Percentiles rank a stretch among this genome's conserved stretches.
These are phyloP conservation scores for Porodaedalea pini DNA, from an alignment of 1,284 basidiomycete genomes.

Conservation along the genomic window DNA sequence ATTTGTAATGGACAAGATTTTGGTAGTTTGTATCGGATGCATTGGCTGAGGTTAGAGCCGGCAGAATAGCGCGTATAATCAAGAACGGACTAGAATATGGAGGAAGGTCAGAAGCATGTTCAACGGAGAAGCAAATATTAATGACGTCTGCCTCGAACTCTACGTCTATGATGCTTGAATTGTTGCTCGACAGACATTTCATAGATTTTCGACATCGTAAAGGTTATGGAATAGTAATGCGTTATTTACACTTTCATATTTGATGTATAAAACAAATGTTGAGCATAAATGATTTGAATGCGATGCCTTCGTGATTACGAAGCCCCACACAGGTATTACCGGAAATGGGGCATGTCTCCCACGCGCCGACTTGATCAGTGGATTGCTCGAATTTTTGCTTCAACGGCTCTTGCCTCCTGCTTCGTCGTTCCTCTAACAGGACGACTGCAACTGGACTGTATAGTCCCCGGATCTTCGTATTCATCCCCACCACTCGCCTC, in stretches of 20 bases:
- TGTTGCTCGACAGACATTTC: too few relatives aligned
- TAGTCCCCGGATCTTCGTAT: slow-evolving; percentile 10
- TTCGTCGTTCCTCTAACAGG: slow-evolving; percentile 18
- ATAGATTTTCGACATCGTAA: too few relatives aligned
- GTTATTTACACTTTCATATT: too few relatives aligned
- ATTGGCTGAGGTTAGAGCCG: not conserved
- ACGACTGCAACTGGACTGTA: slow-evolving; percentile 15
- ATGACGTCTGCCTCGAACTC: not conserved
- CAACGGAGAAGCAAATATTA: too few relatives aligned
- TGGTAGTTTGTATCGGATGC: not conserved
- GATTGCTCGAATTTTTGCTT: not conserved
- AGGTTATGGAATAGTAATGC: too few relatives aligned
- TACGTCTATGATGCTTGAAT: too few relatives aligned
- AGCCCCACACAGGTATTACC: too few relatives aligned
- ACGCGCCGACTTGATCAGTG: not conserved
- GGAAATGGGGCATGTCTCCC: too few relatives aligned
- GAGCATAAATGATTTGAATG: too few relatives aligned
- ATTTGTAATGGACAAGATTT: not conserved
- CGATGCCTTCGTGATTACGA: too few relatives aligned
- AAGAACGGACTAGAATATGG: not conserved
- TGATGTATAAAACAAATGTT: too few relatives aligned
- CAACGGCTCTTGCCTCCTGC: slow-evolving; percentile 14
- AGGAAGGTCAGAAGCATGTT: not conserved
- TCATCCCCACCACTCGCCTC: slow-evolving; percentile 8
- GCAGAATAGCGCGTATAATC: too few relatives aligned